A percentile compares a stretch with the other conserved stretches of the same genome.
phyloP scores from a whole-genome alignment of 1,139 yeast genomes.

The Blastobotrys capitulatus region DNA sequence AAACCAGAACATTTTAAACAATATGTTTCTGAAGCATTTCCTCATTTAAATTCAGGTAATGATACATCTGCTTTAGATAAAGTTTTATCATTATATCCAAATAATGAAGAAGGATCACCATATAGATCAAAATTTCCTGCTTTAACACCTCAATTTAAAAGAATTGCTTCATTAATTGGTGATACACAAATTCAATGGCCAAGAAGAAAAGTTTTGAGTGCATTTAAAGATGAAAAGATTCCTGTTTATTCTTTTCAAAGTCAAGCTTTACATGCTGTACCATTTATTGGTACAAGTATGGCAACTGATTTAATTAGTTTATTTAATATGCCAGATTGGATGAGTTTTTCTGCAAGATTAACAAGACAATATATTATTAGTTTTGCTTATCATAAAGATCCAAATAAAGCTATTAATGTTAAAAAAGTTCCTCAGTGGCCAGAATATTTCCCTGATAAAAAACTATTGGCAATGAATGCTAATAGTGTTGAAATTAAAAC shows the following conservation, averaged over 20 bases:
- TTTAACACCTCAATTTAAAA: slow-evolving; percentile 14
- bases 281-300: not conserved
- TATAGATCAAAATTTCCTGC: slow-evolving; percentile 13
- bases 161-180: slow-evolving; percentile 19
- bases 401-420: slow-evolving; percentile 9
- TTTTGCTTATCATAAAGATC: slow-evolving; percentile 19
- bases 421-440: slow-evolving; percentile 8
- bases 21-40: slow-evolving; percentile 10
- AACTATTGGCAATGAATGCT: not conserved
- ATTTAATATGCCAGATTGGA: not conserved
- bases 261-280: not conserved
- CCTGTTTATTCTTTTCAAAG: not conserved
- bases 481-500: not conserved
- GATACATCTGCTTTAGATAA: not conserved
- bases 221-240: not conserved
- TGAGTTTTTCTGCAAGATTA: slow-evolving; percentile 9
- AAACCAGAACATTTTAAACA: slow-evolving; percentile 13
- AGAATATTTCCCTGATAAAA: not conserved
- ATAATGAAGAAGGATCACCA: slow-evolving; percentile 19
- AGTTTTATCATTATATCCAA: slow-evolving; percentile 17
- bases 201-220: slow-evolving; percentile 15
- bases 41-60: not conserved
- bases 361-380: slow-evolving; percentile 20
- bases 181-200: slow-evolving; percentile 22
- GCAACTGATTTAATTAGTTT: not conserved